Evolutionary conservation across 225 moss, liverwort and hornwort species (phyloP).

Genomic region (Ulota crispa): DNA sequence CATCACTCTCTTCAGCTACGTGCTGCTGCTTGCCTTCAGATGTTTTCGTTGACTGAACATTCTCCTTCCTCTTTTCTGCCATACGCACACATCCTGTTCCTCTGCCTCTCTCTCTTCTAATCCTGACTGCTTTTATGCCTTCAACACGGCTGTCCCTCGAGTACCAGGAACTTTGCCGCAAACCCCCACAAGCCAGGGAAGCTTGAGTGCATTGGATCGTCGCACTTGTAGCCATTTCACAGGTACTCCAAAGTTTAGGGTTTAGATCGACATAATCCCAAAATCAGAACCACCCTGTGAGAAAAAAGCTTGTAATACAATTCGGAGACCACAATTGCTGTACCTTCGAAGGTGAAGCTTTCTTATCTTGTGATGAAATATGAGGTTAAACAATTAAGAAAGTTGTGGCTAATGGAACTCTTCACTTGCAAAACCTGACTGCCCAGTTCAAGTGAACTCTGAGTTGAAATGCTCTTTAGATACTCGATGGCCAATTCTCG

Average conservation of each 20-base stretch:
- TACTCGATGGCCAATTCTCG: neutral
- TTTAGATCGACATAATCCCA: conserved; percentile 1
- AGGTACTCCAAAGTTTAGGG: neutral
- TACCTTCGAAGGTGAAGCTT: neutral
- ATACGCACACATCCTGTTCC: conserved; percentile 16
- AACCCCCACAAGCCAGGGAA: conserved; percentile 22
- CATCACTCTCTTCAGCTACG: conserved; percentile 21
- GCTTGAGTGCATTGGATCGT: conserved; percentile 23
- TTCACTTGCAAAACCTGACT: neutral
- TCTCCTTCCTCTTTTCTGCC: conserved; percentile 31
- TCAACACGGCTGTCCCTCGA: conserved; percentile 14
- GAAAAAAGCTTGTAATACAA: neutral
- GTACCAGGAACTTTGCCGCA: conserved; percentile 30
- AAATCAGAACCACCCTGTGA: neutral
- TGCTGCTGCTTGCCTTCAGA: conserved; percentile 10
- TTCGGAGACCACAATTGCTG: neutral
- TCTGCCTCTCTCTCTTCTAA: conserved; percentile 12
- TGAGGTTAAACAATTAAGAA: too few species aligned
- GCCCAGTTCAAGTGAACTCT: neutral
- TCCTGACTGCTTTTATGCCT: neutral
- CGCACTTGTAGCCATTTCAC: conserved; percentile 27
- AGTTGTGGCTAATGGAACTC: neutral
- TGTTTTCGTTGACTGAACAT: conserved; percentile 7
- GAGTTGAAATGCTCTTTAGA: neutral
- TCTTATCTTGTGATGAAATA: neutral